phyloP scores from a whole-genome alignment of 495 filamentous ascomycete genomes.

The Aspergillus cavernicola region DNA sequence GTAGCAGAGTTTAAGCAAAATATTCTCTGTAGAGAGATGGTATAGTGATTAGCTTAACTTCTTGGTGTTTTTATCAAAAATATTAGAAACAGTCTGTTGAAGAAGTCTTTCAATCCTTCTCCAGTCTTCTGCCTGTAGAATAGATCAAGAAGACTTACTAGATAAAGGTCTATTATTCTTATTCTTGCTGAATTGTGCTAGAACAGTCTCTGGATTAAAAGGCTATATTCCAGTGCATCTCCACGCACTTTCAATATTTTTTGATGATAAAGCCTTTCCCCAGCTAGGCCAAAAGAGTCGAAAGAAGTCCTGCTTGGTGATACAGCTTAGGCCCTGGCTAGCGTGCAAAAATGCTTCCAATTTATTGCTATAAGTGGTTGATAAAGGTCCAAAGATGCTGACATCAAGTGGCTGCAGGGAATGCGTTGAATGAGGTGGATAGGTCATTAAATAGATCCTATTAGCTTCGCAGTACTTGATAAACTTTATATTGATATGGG shows the following conservation, averaged over 20 bases:
- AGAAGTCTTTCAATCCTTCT: slow-evolving; percentile 1
- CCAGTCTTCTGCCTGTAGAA: background rate
- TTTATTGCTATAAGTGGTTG: background rate
- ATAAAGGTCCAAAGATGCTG: background rate
- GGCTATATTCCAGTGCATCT: too few species aligned
- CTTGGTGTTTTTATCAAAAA: too few species aligned
- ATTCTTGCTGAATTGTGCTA: too few species aligned
- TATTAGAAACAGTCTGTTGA: background rate
- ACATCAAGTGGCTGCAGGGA: slow-evolving; percentile 2
- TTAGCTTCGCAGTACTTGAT: background rate
- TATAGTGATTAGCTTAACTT: too few species aligned
- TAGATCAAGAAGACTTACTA: background rate
- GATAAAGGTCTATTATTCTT: background rate
- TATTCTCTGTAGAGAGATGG: too few species aligned
- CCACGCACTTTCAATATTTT: too few species aligned
- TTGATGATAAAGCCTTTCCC: background rate
- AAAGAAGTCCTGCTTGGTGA: slow-evolving; percentile 3
- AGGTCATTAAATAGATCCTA: background rate
- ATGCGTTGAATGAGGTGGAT: slow-evolving; percentile 3
- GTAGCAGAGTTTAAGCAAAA: too few species aligned
- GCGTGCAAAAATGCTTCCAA: background rate
- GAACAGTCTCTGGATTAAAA: too few species aligned
- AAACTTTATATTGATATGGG: too few species aligned
- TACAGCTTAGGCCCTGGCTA: background rate
- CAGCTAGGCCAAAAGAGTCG: background rate